phyloP scores from a whole-genome alignment of 331 rosid species.

The Dryas integrifolia region DNA sequence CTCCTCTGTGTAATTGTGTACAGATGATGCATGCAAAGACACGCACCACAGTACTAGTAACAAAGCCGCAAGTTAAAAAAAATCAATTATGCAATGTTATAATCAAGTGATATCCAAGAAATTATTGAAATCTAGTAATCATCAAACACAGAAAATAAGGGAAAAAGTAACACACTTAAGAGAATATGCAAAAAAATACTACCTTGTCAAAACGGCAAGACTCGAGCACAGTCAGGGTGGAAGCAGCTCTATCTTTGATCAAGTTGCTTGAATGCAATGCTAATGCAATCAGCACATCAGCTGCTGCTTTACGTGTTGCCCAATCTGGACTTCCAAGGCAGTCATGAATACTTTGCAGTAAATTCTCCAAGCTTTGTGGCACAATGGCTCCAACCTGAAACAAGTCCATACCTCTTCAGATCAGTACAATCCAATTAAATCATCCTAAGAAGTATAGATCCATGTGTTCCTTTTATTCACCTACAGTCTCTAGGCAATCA shows the following conservation, averaged over 20 bases:
- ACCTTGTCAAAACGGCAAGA: constrained; percentile 96
- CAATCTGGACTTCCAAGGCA: constrained; percentile 82
- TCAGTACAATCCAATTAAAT: not conserved
- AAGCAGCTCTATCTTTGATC: constrained; percentile 51
- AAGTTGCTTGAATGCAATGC: constrained; percentile 75
- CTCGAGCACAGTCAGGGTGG: constrained; percentile 68
- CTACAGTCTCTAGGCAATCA: not conserved
- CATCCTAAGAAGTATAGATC: not conserved
- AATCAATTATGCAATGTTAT: not conserved
- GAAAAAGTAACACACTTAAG: constrained; percentile 11
- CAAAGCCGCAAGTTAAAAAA: not conserved
- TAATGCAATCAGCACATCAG: constrained; percentile 67
- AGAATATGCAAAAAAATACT: constrained; percentile 32
- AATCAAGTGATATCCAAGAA: not conserved
- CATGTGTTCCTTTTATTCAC: not conserved
- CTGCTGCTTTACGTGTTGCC: constrained; percentile 99
- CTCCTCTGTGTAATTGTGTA: not conserved
- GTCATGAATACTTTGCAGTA: constrained; percentile 70
- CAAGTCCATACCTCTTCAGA: constrained; percentile 23
- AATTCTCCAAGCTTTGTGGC: constrained; percentile 75
- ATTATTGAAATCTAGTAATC: not conserved
- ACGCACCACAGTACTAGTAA: not conserved
- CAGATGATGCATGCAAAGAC: not conserved
- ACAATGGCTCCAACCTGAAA: constrained; percentile 86
- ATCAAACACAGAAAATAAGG: constrained; percentile 6